Percentiles rank a stretch among this genome's conserved stretches.
phyloP scores from a whole-genome alignment of 1,284 basidiomycete species.

The Agroathelia rolfsii region DNA sequence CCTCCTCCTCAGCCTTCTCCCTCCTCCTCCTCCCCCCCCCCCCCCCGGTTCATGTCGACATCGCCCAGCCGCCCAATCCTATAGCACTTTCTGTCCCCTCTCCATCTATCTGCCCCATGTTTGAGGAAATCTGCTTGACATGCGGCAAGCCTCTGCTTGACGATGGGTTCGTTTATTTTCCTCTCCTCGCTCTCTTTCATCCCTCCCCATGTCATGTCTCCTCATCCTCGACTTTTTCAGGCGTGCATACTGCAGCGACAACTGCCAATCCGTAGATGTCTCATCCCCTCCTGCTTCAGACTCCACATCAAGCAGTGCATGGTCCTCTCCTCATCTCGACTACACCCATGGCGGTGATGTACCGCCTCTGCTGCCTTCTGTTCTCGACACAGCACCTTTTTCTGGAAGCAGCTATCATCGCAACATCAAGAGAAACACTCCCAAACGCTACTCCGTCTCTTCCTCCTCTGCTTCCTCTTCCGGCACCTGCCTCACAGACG shows the following conservation, averaged over 20 bases:
- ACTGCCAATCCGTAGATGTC: constrained; percentile 54
- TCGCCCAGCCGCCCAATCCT: constrained; percentile 3
- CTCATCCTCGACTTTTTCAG: constrained; percentile 30
- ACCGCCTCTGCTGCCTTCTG: constrained; percentile 47
- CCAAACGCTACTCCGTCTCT: constrained; percentile 41
- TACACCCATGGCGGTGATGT: constrained; percentile 44
- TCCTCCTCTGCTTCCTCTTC: constrained; percentile 51
- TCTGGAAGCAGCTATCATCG: constrained; percentile 30
- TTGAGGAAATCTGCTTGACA: constrained; percentile 64
- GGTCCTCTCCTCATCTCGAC: constrained; percentile 54
- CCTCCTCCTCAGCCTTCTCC: too few relatives aligned
- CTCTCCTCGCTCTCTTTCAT: constrained; percentile 11
- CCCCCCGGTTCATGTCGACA: too few relatives aligned
- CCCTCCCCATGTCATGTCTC: constrained; percentile 14
- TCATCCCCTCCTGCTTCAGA: constrained; percentile 58
- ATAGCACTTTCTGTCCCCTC: not conserved
- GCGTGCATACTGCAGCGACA: constrained; percentile 64
- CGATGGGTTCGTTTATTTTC: constrained; percentile 57
- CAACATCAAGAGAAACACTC: constrained; percentile 23
- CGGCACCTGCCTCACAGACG: constrained; percentile 50
- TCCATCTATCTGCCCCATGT: constrained; percentile 41
- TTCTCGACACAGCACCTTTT: constrained; percentile 43
- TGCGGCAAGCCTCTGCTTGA: constrained; percentile 53
- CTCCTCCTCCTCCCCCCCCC: too few relatives aligned
- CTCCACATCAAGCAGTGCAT: constrained; percentile 56